Base-by-base conservation (phyloP, 495 filamentous ascomycete genomes). In the Aspergillus heteromorphus region DNA sequence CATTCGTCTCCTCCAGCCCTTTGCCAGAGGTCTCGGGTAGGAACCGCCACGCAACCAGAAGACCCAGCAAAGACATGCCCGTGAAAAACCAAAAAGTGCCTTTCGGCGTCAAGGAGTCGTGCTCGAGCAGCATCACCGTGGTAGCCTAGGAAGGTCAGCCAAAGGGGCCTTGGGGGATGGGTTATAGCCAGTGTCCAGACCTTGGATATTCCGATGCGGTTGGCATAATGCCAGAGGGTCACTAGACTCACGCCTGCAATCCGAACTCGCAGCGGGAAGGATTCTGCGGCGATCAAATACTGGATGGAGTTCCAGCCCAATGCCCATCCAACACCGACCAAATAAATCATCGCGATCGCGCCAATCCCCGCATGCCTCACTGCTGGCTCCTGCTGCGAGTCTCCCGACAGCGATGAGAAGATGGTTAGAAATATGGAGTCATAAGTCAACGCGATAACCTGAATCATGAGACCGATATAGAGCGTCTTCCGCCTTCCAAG, bases 401-500 rank as follows among this genome's bases (percentile, higher is more conserved):
- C 19, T 6, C 21, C 14, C 14, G 43, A 17, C 8, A 40, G 10
- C 10, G 13, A 13, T 17, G 50, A 68, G 5, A 73, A 69, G 5
- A 76, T 69, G 0, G 77, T 79, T 1, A 86, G 72, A 58, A 79
- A 86, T 4, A 74, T 74, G 2, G 83, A 81, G 27, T 85, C 75
- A 60, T 87, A 87, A 40, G 82, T 54, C 73, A 86, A 80, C 8
- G 79, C 55, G 18, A 86, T 18, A 19, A 76, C 71, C 55, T 83
- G 81, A 1, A 82, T 63, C 3, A 68, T 54, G 36, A 86, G n/a
- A 82, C 83, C 6, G 75, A 60, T 11, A 76, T 63, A 2, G 85
- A 69, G 1, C 1, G 84, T 74, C 18, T 80, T 76, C 55, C 84
- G 83, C 23, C 84, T 79, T 1, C 84, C 84, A 51, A 86, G 76